phyloP scores from a whole-genome alignment of 179 eudicot species.

The Pouteria campechiana region DNA sequence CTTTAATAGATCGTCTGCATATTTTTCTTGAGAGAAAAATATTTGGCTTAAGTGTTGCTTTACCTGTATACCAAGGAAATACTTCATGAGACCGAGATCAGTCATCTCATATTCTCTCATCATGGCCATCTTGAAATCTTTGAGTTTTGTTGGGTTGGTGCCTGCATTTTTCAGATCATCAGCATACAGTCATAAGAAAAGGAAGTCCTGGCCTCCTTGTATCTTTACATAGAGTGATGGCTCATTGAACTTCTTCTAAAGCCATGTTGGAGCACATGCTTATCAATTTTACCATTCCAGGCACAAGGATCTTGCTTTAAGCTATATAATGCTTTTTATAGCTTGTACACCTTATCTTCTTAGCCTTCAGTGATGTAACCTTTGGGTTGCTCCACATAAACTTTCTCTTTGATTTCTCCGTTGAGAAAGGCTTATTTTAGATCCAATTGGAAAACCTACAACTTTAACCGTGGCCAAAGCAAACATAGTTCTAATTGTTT shows the following conservation, averaged over 20 bases:
- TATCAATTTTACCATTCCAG: not conserved
- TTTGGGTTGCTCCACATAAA: not conserved
- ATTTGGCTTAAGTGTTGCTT: not conserved
- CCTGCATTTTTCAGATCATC: not conserved
- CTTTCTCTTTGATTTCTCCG: too few relatives aligned
- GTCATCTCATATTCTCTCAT: not conserved
- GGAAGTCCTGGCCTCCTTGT: not conserved
- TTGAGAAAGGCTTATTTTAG: not conserved
- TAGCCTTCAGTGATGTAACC: not conserved
- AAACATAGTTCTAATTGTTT: not conserved
- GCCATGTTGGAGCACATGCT: not conserved
- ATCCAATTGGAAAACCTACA: not conserved
- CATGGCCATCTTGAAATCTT: not conserved
- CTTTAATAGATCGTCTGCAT: too few relatives aligned
- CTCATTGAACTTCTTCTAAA: not conserved
- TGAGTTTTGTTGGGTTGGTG: not conserved
- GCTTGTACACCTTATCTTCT: not conserved
- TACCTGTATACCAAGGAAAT: not conserved
- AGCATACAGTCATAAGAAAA: not conserved
- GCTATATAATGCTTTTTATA: not conserved
- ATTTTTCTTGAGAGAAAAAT: too few relatives aligned
- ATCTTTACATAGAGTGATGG: not conserved
- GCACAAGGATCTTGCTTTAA: constrained; percentile 1
- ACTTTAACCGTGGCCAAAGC: not conserved
- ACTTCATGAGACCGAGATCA: not conserved